Evolutionary conservation across 2,329 filamentous ascomycete genomes (phyloP), one percentile per base, ranked within the genome.

Genomic region (Verticillium alfalfae): DNA sequence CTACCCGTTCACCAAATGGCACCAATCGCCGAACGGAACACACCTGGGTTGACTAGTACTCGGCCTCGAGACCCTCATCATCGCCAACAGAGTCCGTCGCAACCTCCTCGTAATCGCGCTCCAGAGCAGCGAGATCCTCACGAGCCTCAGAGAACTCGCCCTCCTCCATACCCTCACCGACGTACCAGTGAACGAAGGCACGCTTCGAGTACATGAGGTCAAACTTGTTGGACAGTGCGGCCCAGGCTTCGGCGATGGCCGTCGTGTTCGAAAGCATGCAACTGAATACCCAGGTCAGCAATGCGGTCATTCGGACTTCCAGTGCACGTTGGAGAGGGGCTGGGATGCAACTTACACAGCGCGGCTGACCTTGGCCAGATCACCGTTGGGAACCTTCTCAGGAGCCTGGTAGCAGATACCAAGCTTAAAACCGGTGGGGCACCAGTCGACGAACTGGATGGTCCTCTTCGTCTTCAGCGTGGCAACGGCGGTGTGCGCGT

Each of bases 131-230:
- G 78, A 99, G 84, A 82, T 99, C 95, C 84, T 99, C 95, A 78
- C 95, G 93, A 67, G 95, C 95, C 85, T 99, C 95, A 62, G 92
- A 96, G 88, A 99, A 99, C 82, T 99, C 95, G 80, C 95, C 95
- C 81, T 99, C 95, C 86, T 99, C 95, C 95, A 99, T 99, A 88
- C 95, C 95, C 86, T 98, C 95, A 83, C 95, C 95, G 75, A 99
- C 95, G 74, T 98, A 99, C 95, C 95, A 99, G 84, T 99, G 95
- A 68, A 99, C 95, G 82, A 99, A 99, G 66, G 95, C 95, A 84
- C 95, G 95, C 90, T 99, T 99, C 79, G 92, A 96, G 89, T 98
- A 97, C 95, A 99, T 99, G 78, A 99, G 92, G 76, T 99, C 95
- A 84, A 99, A 99, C 84, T 99, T 99, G 87, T 90, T 87, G 65